phyloP scores from a whole-genome alignment of 176 grass and related monocot species.

The Aegilops sharonensis region DNA sequence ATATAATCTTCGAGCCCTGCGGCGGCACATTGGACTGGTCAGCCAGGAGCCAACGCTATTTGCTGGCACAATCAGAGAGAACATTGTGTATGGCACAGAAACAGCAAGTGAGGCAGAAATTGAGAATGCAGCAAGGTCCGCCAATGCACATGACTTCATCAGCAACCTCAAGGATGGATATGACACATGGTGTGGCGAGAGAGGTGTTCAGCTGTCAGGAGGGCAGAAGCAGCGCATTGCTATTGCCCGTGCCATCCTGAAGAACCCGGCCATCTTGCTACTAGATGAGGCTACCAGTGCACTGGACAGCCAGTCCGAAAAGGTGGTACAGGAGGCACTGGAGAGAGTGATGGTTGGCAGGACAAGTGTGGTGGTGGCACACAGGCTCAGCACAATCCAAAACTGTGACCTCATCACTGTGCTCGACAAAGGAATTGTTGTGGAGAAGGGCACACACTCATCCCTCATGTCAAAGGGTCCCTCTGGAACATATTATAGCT shows the following conservation, averaged over 20 bases:
- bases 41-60: constrained; percentile 98
- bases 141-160: constrained; percentile 91
- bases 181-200: constrained; percentile 82
- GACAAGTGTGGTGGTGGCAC: constrained; percentile 87
- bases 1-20: constrained; percentile 66
- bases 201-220: constrained; percentile 86
- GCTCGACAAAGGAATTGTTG: constrained; percentile 68
- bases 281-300: constrained; percentile 95
- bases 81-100: constrained; percentile 77
- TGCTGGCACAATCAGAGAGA: constrained; percentile 73
- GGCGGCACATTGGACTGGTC: constrained; percentile 83
- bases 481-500: constrained; percentile 64
- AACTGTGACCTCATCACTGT: constrained; percentile 82
- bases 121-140: constrained; percentile 71
- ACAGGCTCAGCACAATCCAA: constrained; percentile 85
- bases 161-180: constrained; percentile 96
- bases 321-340: constrained; percentile 83
- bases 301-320: constrained; percentile 89
- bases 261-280: constrained; percentile 77
- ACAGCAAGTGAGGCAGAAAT: constrained; percentile 60
- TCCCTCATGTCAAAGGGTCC: constrained; percentile 86
- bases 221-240: constrained; percentile 95
- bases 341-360: constrained; percentile 84
- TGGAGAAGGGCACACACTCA: constrained; percentile 92
- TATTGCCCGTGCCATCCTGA: constrained; percentile 88